Base-by-base conservation (phyloP, 192 early-diverging fungal species). In the Phycomyces blakesleeanus region DNA sequence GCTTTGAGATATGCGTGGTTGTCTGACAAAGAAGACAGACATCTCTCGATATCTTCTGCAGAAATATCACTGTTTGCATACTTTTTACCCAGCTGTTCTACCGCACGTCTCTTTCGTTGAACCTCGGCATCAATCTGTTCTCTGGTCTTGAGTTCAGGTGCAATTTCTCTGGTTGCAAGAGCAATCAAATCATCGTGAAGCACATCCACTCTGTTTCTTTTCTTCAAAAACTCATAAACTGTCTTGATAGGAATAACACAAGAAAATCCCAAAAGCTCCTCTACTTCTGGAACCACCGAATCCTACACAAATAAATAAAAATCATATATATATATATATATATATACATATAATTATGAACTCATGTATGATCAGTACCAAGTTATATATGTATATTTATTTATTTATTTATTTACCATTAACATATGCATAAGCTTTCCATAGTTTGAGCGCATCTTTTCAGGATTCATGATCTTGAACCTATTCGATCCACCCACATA, bases 381-480 rank as follows among this genome's bases (percentile, higher is more conserved):
- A n/a, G n/a, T n/a, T n/a, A n/a, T n/a, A n/a, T n/a, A n/a, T n/a
- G n/a, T n/a, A n/a, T n/a, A n/a, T n/a, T n/a, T n/a, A n/a, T n/a
- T n/a, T n/a, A n/a, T n/a, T n/a, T 1, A 11, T n/a, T 29, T 16
- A 21, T 29, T 39, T 71, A 81, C 80, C 85, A 84, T 84, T 52
- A 98, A 79, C 78, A 98, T 66, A 72, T 96, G 96, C 80, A 97
- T 88, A 37, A 98, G 77, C 68, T 98, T 98, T 40, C 97, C 97
- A 74, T 98, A 98, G 18, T 89, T 89, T 51, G 83, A 81, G 34
- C 97, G 82, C 93, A 98, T 97, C 75, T 95, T 94, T 72, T 98
- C 97, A 0, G 97, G 97, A 68, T 93, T 91, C 89, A 89, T 90
- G 61, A 92, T 90, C 76, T 93, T 93, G 76, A 92, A 87, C 11